phyloP scores from a whole-genome alignment of 331 rosid species.

The Erythrophleum ivorense region DNA sequence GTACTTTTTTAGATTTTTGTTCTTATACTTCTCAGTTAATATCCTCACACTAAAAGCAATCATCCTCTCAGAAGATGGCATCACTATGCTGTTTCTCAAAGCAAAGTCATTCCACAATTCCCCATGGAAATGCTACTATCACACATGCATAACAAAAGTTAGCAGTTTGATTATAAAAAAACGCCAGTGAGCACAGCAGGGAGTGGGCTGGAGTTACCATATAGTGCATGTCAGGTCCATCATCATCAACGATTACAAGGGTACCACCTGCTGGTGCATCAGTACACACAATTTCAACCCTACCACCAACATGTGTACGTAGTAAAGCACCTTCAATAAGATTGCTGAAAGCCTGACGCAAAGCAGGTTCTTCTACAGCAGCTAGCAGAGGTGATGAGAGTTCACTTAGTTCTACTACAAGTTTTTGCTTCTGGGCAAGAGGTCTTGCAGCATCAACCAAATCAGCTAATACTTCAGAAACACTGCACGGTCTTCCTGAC shows the following conservation, averaged over 20 bases:
- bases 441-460: constrained; percentile 84
- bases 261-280: constrained; percentile 93
- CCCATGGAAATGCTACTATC: constrained; percentile 27
- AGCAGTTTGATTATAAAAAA: constrained; percentile 31
- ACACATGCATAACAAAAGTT: constrained; percentile 18
- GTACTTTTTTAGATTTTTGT: neutral
- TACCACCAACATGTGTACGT: constrained; percentile 86
- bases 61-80: constrained; percentile 32
- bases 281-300: constrained; percentile 77
- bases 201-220: constrained; percentile 64
- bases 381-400: constrained; percentile 63
- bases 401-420: constrained; percentile 62
- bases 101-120: constrained; percentile 21
- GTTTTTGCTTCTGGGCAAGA: constrained; percentile 77
- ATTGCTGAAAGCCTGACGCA: constrained; percentile 96
- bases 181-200: constrained; percentile 16
- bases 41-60: neutral
- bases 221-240: constrained; percentile 98
- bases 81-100: neutral
- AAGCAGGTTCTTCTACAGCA: constrained; percentile 86
- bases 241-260: constrained; percentile 87
- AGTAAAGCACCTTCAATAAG: constrained; percentile 87
- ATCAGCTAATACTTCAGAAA: constrained; percentile 76
- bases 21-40: neutral
- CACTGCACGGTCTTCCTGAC: constrained; percentile 98